Conservation (phyloP, 148 eudicot species). For the Heliosperma pusillum region DNA sequence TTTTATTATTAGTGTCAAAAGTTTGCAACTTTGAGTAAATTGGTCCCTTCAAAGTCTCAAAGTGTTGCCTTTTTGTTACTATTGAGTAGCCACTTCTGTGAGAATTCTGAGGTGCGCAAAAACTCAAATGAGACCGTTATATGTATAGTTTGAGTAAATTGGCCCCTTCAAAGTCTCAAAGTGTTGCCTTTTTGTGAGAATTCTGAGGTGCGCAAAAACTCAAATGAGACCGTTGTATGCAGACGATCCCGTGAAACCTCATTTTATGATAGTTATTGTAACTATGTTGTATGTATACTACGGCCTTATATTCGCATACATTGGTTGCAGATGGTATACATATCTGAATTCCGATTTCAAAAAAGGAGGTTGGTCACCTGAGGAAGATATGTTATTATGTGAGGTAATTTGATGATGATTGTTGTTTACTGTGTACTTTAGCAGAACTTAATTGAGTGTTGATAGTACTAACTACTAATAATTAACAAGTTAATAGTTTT, state of each 20-base stretch:
- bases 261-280: too few species aligned
- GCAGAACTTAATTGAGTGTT: neutral
- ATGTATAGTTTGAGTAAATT: neutral
- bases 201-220: neutral
- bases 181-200: neutral
- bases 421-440: constrained; percentile 3
- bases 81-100: neutral
- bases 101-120: neutral
- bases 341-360: constrained; percentile 94
- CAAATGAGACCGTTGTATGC: too few species aligned
- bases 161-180: constrained; percentile 12
- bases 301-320: too few species aligned
- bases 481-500: neutral
- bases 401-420: constrained; percentile 48
- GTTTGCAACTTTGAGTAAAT: constrained; percentile 4
- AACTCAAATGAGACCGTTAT: too few species aligned
- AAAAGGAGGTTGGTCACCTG: constrained; percentile 96
- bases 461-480: neutral
- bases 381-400: constrained; percentile 91
- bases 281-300: too few species aligned
- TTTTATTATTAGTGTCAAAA: constrained; percentile 10
- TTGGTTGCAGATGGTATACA: constrained; percentile 91
- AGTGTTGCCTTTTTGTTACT: neutral
- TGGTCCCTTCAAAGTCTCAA: constrained; percentile 11
- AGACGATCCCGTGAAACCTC: too few species aligned